Base-by-base conservation (phyloP, 805 yeast genomes). In the Pichia sporocuriosa region DNA sequence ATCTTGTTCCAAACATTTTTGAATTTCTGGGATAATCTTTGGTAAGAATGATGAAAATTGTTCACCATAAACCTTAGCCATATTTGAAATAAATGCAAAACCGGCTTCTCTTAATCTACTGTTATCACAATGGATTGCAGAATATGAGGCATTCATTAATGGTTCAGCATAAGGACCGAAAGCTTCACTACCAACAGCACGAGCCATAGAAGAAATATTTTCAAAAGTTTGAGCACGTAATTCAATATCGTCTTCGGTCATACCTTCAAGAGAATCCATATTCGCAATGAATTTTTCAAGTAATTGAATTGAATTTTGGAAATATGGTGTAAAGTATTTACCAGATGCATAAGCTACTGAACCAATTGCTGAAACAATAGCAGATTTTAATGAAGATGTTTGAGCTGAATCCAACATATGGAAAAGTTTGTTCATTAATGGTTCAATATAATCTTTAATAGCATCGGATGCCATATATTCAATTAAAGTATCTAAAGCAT, bases 271-370 rank as follows among this genome's bases (percentile, higher is more conserved):
- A 47, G 72, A 70, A 39, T 81, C 79, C 62, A 62, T 62, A 56
- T 79, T 75, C 49, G 80, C 74, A 54, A 89, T 79, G 60, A 79
- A 90, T 47, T 87, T 88, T 64, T 86, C 93, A 54, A 93, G 73
- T 49, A 74, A 76, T 60, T 81, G 79, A 53, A 90, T 78, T 39
- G 96, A 84, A 49, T 79, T 75, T 57, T 79, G 76, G 64, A 90
- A 90, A 69, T 75, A 93, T 46, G 97, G 97, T 46, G 74, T 69
- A 66, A 85, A 93, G 30, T 84, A 74, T 54, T 81, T 80, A 65
- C 97, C 96, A 33, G 96, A 79, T 43, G 97, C 95, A 59, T 82
- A 88, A 23, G 98, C 97, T 45, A 96, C 86, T 30, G 97, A 89
- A 42, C 97, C 97, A 61, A 93, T 85, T 30, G 97, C 96, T 40